Base-by-base conservation (phyloP, 306 rosid species). In the Sicyos baderoa region DNA sequence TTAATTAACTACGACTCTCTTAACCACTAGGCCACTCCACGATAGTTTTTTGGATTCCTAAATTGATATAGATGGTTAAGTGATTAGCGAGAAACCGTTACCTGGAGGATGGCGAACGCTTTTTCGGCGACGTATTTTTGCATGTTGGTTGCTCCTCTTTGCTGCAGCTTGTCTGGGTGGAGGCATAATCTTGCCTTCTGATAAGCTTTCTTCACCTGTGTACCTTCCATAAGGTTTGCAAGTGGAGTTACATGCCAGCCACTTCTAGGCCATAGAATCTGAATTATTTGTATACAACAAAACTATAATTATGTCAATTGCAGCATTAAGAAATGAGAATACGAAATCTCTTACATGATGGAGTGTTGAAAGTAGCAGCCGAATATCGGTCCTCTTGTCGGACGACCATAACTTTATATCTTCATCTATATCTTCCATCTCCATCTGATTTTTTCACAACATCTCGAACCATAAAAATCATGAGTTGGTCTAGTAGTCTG, bases 131-230 rank as follows among this genome's bases (percentile, higher is more conserved):
- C 44, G 11, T 89, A 84, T 72, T 89, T 92, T 76, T 92, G 95
- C 57, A 76, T 48, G 32, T 69, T 25, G 70, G 96, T 87, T 54
- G 90, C 97, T 74, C 95, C 85, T 87, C 87, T 86, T 72, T 93
- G 98, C 68, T 89, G 98, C 54, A 93, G 88, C 77, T 89, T 93
- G 81, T 93, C 91, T 25, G 97, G 97, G 76, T 88, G 95, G 74
- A 89, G 86, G 72, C 97, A 88, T 58, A 93, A 77, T 76, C 93
- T 89, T 77, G 97, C 95, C 81, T 88, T 89, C 82, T 89, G 97
- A 54, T 88, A 89, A 64, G 91, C 96, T 75, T 84, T 88, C 73
- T 87, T 93, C 68, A 88, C 93, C 18, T 84, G 82, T 67, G 91
- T 78, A 68, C 86, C 85, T 74, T 86, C 89, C 72, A 74, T 78